Evolutionary conservation across 106 monocot species (phyloP).

Genomic region (Hemerocallis citrina): DNA sequence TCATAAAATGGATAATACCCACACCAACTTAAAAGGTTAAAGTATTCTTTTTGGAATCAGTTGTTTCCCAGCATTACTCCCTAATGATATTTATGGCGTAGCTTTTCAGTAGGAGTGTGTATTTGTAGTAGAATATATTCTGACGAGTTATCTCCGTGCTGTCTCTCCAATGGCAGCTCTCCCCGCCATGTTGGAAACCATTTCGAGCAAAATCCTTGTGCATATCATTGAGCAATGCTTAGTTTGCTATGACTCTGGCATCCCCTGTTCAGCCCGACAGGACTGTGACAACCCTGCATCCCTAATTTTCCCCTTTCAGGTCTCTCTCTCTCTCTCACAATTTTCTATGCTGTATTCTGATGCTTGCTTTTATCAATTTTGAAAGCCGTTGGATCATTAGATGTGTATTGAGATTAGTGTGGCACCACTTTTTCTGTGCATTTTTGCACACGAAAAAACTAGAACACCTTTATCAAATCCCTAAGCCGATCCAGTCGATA

Average conservation of each 20-base stretch:
- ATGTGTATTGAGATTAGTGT: too few species aligned
- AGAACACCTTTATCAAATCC: too few species aligned
- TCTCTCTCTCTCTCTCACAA: constrained; percentile 5
- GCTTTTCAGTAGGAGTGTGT: not conserved
- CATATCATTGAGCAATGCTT: constrained; percentile 87
- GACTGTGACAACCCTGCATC: constrained; percentile 62
- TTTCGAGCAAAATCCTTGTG: constrained; percentile 51
- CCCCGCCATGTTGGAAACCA: constrained; percentile 56
- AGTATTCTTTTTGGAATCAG: too few species aligned
- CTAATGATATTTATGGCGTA: not conserved
- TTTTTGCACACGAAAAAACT: too few species aligned
- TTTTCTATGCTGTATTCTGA: not conserved
- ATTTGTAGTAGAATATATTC: not conserved
- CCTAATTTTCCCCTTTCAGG: constrained; percentile 92
- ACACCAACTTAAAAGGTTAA: too few species aligned
- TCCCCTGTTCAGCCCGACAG: constrained; percentile 71
- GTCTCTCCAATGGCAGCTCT: constrained; percentile 34
- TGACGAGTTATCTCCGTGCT: not conserved
- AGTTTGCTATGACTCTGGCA: constrained; percentile 77
- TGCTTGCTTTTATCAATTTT: too few species aligned
- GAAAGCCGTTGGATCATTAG: too few species aligned
- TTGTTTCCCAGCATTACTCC: not conserved
- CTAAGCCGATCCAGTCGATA: too few species aligned
- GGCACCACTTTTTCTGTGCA: too few species aligned
- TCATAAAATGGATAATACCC: not conserved